Evolutionary conservation across 257 asterid genomes (phyloP).

Genomic region (Solanum sitiens): DNA sequence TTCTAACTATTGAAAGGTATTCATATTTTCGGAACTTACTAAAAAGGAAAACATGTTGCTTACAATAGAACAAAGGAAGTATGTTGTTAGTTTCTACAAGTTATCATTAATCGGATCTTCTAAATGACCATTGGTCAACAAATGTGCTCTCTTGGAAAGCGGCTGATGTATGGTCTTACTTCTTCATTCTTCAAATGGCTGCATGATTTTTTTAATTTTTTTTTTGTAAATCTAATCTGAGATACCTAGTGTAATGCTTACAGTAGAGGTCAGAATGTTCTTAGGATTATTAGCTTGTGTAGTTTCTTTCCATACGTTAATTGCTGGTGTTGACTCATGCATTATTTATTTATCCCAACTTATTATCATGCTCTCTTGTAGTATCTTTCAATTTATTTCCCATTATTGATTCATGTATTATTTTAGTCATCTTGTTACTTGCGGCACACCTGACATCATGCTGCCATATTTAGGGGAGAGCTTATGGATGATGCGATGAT

Average conservation of each 20-base stretch:
- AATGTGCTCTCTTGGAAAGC: neutral
- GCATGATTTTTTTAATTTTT: neutral
- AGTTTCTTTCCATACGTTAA: neutral
- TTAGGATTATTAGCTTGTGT: neutral
- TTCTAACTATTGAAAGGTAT: neutral
- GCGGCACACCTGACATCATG: neutral
- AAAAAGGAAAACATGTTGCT: neutral
- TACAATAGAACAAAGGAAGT: neutral
- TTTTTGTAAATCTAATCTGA: neutral
- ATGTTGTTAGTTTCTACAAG: neutral
- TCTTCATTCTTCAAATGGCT: neutral
- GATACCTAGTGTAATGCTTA: neutral
- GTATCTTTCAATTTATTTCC: neutral
- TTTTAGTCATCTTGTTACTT: neutral
- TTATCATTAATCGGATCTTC: neutral
- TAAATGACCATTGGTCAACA: neutral
- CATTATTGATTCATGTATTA: neutral
- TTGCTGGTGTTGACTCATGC: neutral
- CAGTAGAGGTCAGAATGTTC: neutral
- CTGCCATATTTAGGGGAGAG: conserved; percentile 47
- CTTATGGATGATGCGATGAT: conserved; percentile 98
- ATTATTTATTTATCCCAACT: neutral
- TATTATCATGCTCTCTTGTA: neutral
- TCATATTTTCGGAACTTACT: neutral
- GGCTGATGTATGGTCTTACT: neutral